These are phyloP conservation scores for Trichoderma koningii DNA, from an alignment of 2,329 filamentous ascomycete species.

Conservation along the genomic window DNA sequence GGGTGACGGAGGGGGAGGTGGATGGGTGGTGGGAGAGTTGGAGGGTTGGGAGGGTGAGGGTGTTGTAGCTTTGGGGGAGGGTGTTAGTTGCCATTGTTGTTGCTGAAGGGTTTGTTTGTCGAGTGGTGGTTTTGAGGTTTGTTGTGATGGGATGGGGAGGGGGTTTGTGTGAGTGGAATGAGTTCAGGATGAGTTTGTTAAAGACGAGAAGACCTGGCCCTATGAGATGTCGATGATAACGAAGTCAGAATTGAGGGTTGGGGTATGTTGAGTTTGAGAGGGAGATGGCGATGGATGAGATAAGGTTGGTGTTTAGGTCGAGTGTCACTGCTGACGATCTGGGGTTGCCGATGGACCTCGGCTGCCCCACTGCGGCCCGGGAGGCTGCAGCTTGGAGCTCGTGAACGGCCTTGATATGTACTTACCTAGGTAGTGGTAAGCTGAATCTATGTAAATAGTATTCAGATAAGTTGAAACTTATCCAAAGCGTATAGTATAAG, in stretches of 20 bases:
- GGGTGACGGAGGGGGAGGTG: slow-evolving; percentile 57
- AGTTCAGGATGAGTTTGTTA: neutral
- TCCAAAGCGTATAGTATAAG: no score
- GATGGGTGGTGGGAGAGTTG: slow-evolving; percentile 52
- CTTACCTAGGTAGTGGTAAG: no score
- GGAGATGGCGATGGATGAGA: neutral
- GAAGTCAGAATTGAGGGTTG: neutral
- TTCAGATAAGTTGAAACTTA: no score
- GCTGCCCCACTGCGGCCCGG: neutral
- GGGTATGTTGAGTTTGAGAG: neutral
- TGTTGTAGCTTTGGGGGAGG: slow-evolving; percentile 45
- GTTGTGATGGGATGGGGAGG: neutral
- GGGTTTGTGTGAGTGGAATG: neutral
- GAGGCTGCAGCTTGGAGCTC: neutral
- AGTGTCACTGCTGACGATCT: no score
- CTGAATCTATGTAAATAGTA: no score
- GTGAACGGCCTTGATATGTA: neutral
- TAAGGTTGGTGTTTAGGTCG: neutral
- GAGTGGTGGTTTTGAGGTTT: neutral
- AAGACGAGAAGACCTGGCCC: neutral
- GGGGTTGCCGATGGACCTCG: neutral
- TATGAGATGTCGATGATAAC: no score
- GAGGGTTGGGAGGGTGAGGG: slow-evolving; percentile 48
- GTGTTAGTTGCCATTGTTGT: slow-evolving; percentile 31
- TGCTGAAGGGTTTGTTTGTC: neutral